Base-by-base conservation (phyloP, 305 asterid genomes). In the Fraxinus angustifolia region DNA sequence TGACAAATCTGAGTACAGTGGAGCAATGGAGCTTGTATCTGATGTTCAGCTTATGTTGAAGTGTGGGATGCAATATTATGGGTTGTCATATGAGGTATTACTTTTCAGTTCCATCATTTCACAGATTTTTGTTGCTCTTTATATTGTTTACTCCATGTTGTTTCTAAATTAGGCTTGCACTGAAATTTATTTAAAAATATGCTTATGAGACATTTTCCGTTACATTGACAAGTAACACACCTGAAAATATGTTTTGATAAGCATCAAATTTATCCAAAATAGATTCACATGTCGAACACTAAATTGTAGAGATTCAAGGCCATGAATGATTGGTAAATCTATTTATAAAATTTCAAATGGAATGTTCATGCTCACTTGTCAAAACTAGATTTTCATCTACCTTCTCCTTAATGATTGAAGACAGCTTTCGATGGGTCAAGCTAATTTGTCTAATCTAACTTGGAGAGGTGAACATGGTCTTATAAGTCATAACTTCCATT, bases 11-110 rank as follows among this genome's bases (percentile, higher is more conserved):
- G 97, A 90, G 85, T 96, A 92, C 85, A 67, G 87, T 31, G 96
- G 95, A 76, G 91, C 93, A 78, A 83, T 90, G 90, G 98, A 92
- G 78, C 88, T 96, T 76, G 92, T 96, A 48, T 87, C 95, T 73
- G 98, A 94, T 78, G 98, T 94, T 86, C 98, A 92, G 89, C 89
- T 87, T 78, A 89, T 96, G 97, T 83, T 96, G 87, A 93, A 88
- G 83, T 83, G 86, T 71, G 89, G 95, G 68, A 89, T 96, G 90
- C 99, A 93, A 74, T 89, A 85, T 84, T 91, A 87, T 80, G 94
- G 93, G 6, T 92, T 86, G 84, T 86, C 97, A 38, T 87, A 86
- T 78, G 98, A 93, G 98, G 99, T 96, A 91, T 16, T 81, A 7
- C 45, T 35, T 73, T 62, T 73, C n/a, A 62, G 6, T 75, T 82